Evolutionary conservation across 2,329 filamentous ascomycete genomes (phyloP).

Genomic region (Trichoderma semiorbis): DNA sequence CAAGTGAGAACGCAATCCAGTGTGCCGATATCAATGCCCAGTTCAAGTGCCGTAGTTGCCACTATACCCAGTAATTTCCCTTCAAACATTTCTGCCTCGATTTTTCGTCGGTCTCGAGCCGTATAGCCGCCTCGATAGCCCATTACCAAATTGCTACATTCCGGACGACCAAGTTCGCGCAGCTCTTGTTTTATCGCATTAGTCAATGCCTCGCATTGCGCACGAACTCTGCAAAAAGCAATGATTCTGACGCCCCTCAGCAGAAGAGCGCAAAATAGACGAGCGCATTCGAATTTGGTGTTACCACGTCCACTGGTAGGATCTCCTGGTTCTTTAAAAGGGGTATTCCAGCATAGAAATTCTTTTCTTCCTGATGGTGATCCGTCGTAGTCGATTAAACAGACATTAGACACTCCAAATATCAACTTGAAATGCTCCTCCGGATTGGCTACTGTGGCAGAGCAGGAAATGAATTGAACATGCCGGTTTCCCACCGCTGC

Average conservation of each 20-base stretch:
- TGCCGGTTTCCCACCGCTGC: slow-evolving; percentile 82
- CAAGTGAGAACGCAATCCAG: slow-evolving; percentile 91
- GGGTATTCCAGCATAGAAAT: slow-evolving; percentile 97
- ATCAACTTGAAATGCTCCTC: slow-evolving; percentile 87
- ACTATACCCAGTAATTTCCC: slow-evolving; percentile 90
- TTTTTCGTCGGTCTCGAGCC: slow-evolving; percentile 78
- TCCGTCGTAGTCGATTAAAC: slow-evolving; percentile 83
- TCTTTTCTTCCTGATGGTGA: slow-evolving; percentile 88
- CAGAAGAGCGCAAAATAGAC: slow-evolving; percentile 85
- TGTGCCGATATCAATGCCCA: slow-evolving; percentile 92
- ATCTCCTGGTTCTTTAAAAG: slow-evolving; percentile 84
- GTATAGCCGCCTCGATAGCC: slow-evolving; percentile 95
- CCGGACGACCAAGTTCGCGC: slow-evolving; percentile 64
- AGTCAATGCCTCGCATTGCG: slow-evolving; percentile 82
- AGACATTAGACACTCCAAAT: slow-evolving; percentile 82
- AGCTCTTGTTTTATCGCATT: slow-evolving; percentile 77
- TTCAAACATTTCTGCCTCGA: slow-evolving; percentile 96
- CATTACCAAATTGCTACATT: slow-evolving; percentile 81
- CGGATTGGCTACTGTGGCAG: slow-evolving; percentile 92
- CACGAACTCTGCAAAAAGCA: slow-evolving; percentile 84
- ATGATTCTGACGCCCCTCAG: slow-evolving; percentile 87
- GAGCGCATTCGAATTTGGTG: slow-evolving; percentile 79
- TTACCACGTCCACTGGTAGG: slow-evolving; percentile 82
- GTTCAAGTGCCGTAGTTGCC: slow-evolving; percentile 86
- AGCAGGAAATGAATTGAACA: slow-evolving; percentile 92